Base-by-base conservation (phyloP, 225 moss, liverwort and hornwort genomes). In the Pseudoscleropodium purum region DNA sequence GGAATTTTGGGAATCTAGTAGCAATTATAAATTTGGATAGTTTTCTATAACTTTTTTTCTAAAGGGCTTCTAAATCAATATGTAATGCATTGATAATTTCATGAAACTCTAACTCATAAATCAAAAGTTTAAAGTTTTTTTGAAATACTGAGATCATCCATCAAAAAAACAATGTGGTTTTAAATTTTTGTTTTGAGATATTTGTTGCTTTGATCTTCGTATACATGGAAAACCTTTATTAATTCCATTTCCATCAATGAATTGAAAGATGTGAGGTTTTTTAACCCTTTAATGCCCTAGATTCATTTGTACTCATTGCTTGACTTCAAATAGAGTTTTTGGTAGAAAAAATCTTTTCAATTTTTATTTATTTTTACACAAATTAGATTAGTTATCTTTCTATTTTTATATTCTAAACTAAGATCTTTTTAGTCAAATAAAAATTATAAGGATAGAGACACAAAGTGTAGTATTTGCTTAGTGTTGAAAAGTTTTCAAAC, bases 281-380 rank as follows among this genome's bases (percentile, higher is more conserved):
- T 37, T 6, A 68, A 21, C 6, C 6, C 68, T 4, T 20, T 6
- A 68, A 68, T 68, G 6, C 20, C 11, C 20, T 4, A 6, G 0
- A 68, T n/a, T n/a, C n/a, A n/a, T 67, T 37, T 20, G 37, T 67
- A 0, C 11, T 37, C 67, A 67, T 67, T 19, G 3, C 6, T 3
- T 2, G 0, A 37, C 11, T 36, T 37, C 20, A 67, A 20, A 11
- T 11, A 37, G 1, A 0, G 1, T 20, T 67, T 37, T 34, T 0
- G 0, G 33, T 65, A 9, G 9, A 9, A 65, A 65, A 9, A 65
- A 65, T 59, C 33, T 17, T 12, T 34, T 67, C 11, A 37, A 20
- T 67, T 11, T 67, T 11, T 36, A 6, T 36, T 19, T 60, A 1
- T 60, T 60, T 25, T 11, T 11, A 6, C 2, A 20, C 6, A 67